Conservation (phyloP, 257 asterid species). For the Jacaranda mimosifolia region DNA sequence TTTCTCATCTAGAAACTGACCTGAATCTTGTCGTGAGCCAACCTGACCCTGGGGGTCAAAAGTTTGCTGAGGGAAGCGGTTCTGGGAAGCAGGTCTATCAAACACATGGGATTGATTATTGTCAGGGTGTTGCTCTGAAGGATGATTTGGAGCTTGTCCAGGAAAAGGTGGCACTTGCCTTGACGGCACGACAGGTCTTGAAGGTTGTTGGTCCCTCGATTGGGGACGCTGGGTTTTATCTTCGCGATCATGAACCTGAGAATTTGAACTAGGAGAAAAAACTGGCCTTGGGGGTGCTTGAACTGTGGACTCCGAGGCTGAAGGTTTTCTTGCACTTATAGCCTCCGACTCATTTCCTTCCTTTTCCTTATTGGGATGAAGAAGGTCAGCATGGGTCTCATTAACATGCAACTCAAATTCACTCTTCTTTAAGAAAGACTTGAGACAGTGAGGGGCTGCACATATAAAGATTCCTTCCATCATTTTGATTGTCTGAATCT, state of each 20-base stretch:
- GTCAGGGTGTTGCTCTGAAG: conserved; percentile 67
- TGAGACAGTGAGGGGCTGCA: conserved; percentile 96
- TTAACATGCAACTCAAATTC: conserved; percentile 79
- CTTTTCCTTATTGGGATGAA: conserved; percentile 56
- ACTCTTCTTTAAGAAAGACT: conserved; percentile 84
- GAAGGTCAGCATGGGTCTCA: conserved; percentile 69
- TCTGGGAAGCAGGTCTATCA: conserved; percentile 65
- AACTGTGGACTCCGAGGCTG: conserved; percentile 91
- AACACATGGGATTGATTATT: conserved; percentile 57
- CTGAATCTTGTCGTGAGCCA: conserved; percentile 59
- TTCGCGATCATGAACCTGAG: conserved; percentile 69
- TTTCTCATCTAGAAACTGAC: conserved; percentile 55
- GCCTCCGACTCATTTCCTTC: conserved; percentile 79
- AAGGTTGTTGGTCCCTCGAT: conserved; percentile 64
- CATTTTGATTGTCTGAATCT: conserved; percentile 95
- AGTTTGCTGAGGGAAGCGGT: conserved; percentile 68
- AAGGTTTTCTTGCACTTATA: conserved; percentile 66
- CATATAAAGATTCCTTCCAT: conserved; percentile 89
- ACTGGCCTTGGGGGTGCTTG: conserved; percentile 77
- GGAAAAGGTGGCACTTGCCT: conserved; percentile 59
- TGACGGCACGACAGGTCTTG: conserved; percentile 64
- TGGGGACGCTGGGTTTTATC: conserved; percentile 60
- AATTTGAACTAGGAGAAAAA: conserved; percentile 72
- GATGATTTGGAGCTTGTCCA: conserved; percentile 65
- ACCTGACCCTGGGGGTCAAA: conserved; percentile 68